phyloP scores from a whole-genome alignment of 805 yeast genomes.

The Ogataea salicorniae region DNA sequence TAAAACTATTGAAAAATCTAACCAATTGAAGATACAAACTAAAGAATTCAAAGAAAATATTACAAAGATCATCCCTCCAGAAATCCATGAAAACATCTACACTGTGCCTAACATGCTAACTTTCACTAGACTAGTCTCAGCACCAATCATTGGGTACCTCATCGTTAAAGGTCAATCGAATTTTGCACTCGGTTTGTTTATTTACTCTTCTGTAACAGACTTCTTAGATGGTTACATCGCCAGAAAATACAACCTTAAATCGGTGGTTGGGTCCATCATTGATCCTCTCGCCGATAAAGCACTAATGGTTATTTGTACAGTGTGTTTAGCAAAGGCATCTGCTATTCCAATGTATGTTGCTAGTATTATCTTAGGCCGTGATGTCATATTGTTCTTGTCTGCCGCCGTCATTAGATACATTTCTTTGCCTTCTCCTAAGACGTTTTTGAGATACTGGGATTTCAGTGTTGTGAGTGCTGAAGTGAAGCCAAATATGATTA shows the following conservation, averaged over 20 bases:
- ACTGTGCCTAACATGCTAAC: conserved; percentile 88
- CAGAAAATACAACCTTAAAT: conserved; percentile 65
- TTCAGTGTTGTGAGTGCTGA: conserved; percentile 76
- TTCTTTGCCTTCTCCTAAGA: conserved; percentile 72
- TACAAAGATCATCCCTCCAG: conserved; percentile 27
- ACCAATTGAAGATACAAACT: conserved; percentile 7
- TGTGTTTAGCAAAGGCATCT: conserved; percentile 62
- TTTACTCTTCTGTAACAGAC: conserved; percentile 87
- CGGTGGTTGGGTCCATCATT: conserved; percentile 82
- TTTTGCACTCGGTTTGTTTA: conserved; percentile 67
- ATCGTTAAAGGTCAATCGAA: conserved; percentile 59
- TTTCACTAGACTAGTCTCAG: conserved; percentile 66
- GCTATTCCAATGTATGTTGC: conserved; percentile 71
- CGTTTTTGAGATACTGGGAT: conserved; percentile 70
- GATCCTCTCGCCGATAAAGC: conserved; percentile 96
- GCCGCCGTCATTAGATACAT: conserved; percentile 69
- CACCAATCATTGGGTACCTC: conserved; percentile 82
- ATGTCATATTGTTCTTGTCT: conserved; percentile 62
- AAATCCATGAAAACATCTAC: conserved; percentile 55
- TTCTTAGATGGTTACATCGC: conserved; percentile 91
- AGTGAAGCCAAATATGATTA: conserved; percentile 80
- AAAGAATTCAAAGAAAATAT: conserved; percentile 24
- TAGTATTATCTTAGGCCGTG: conserved; percentile 75
- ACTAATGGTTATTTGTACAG: conserved; percentile 80
- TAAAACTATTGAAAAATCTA: conserved; percentile 3